phyloP scores from a whole-genome alignment of 139 green algal genomes.

The Haematococcus sp. region DNA sequence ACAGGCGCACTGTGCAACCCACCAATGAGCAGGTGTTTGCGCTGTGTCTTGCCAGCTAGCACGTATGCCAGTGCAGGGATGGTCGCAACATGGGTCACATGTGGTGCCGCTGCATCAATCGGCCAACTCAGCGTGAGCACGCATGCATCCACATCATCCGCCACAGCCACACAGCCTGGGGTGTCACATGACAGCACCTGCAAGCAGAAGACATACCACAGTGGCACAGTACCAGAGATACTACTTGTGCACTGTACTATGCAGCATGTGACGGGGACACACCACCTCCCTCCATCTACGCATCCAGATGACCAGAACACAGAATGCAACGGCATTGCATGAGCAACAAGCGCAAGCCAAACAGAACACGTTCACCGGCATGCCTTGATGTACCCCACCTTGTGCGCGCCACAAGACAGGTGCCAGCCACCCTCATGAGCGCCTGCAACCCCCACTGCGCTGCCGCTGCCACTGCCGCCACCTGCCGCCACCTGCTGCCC shows the following conservation, averaged over 20 bases:
- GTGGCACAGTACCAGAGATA: neutral
- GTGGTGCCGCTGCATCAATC: neutral
- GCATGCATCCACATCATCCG: constrained; percentile 13
- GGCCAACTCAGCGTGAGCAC: neutral
- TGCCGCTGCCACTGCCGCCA: neutral
- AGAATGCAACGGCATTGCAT: no score
- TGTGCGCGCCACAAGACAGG: constrained; percentile 27
- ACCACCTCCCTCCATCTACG: no score
- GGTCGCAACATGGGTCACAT: constrained; percentile 29
- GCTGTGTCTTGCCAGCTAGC: constrained; percentile 63
- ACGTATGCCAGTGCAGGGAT: constrained; percentile 71
- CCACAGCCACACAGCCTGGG: constrained; percentile 6
- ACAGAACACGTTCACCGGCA: constrained; percentile 12
- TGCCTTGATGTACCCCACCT: neutral
- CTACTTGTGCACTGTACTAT: neutral
- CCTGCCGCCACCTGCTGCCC: neutral
- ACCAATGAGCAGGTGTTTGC: constrained; percentile 65
- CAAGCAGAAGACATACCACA: neutral
- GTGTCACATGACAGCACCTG: constrained; percentile 17
- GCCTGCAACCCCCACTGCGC: neutral
- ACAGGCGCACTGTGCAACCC: neutral
- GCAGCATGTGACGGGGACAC: no score
- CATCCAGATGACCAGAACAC: no score
- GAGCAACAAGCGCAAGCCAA: no score
- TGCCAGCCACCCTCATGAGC: constrained; percentile 13